Percentiles rank a stretch among this genome's conserved stretches.
These are phyloP conservation scores for Williopsis jadinii DNA, from an alignment of 1,139 yeast genomes.

Conservation along the genomic window DNA sequence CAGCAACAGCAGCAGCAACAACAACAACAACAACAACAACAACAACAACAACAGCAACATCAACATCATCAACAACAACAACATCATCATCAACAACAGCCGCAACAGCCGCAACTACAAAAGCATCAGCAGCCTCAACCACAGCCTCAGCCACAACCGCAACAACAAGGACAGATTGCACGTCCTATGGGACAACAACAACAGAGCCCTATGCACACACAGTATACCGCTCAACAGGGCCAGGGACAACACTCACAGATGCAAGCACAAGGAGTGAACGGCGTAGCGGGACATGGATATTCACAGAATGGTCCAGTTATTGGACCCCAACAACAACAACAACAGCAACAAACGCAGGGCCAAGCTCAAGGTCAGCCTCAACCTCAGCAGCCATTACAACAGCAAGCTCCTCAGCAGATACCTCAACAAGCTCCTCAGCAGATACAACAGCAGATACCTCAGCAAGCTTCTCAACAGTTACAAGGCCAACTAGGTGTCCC, in stretches of 20 bases:
- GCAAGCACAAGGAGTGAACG: no score
- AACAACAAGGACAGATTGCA: not conserved
- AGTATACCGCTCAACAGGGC: no score
- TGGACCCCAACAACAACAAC: no score
- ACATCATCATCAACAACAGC: constrained; percentile 8
- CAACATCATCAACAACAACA: constrained; percentile 3
- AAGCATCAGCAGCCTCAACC: constrained; percentile 2
- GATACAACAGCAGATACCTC: constrained; percentile 1
- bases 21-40: constrained; percentile 6
- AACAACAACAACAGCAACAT: constrained; percentile 1
- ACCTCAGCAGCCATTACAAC: constrained; percentile 1
- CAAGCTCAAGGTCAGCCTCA: not conserved
- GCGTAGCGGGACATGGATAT: no score
- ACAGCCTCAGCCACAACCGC: constrained; percentile 5
- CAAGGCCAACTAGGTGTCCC: no score
- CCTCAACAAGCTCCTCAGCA: not conserved
- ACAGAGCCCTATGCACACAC: no score
- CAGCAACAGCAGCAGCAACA: constrained; percentile 2
- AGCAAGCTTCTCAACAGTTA: not conserved
- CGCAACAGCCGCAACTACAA: constrained; percentile 5
- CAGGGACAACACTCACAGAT: no score
- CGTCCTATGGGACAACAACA: no score
- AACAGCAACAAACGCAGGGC: constrained; percentile 1
- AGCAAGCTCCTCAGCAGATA: not conserved
- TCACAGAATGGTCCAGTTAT: no score